phyloP scores from a whole-genome alignment of 306 rosid species.

The Rubus idaeus region DNA sequence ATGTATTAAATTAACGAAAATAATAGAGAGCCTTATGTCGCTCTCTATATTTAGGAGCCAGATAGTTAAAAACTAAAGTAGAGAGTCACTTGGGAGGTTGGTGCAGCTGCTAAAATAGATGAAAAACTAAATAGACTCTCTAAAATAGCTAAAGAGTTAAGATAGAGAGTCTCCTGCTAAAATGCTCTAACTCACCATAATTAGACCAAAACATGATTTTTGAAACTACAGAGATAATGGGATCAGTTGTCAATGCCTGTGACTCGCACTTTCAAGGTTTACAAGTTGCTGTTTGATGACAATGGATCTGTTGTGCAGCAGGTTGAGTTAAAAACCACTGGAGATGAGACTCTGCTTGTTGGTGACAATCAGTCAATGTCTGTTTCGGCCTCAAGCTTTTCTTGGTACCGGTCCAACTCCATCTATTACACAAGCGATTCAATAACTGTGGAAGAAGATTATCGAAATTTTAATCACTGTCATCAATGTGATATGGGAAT shows the following conservation, averaged over 20 bases:
- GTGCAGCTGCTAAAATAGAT: no score
- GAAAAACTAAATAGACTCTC: no score
- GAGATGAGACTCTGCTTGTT: neutral
- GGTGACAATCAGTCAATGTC: neutral
- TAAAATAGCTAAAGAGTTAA: no score
- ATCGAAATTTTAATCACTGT: neutral
- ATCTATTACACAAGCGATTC: neutral
- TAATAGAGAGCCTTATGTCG: no score
- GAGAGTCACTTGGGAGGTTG: no score
- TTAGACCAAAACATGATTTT: neutral
- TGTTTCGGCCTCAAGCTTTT: neutral
- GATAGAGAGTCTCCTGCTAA: no score
- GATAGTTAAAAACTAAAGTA: no score
- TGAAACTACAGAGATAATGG: neutral
- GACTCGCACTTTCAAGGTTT: neutral
- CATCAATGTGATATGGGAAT: neutral
- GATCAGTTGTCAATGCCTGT: no score
- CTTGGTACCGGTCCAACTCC: neutral
- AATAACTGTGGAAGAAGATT: neutral
- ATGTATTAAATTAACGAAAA: no score
- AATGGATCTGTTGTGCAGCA: neutral
- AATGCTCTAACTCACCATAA: no score
- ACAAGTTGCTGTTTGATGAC: neutral
- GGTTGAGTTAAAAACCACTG: neutral
- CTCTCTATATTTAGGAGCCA: no score